Percentiles rank a stretch among this genome's conserved stretches.
Evolutionary conservation across 805 yeast genomes (phyloP).

Genomic region (Priceomyces castillae): DNA sequence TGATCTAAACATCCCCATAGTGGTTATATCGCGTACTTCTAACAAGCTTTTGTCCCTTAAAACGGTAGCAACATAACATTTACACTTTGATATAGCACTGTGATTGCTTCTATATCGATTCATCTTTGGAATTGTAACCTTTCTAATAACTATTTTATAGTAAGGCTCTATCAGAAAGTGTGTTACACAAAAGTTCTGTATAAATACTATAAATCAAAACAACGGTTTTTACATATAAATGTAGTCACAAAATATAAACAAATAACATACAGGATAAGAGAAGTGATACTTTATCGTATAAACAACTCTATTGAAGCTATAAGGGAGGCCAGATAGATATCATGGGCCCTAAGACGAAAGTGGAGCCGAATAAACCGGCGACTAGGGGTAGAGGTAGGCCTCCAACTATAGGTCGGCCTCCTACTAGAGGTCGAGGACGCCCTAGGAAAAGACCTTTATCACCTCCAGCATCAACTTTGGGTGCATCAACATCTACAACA

Average conservation of each 20-base stretch:
- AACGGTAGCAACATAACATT: not conserved
- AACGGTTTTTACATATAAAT: slow-evolving; percentile 1
- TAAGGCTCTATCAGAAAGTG: not conserved
- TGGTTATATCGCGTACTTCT: slow-evolving; percentile 1
- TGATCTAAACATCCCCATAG: slow-evolving; percentile 5
- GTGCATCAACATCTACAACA: not conserved
- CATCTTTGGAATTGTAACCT: not conserved
- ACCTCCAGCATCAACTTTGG: not conserved
- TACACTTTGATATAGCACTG: slow-evolving; percentile 1
- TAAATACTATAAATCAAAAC: slow-evolving; percentile 6
- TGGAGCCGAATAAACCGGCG: slow-evolving; percentile 2
- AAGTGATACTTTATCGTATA: not conserved
- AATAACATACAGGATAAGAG: slow-evolving; percentile 13
- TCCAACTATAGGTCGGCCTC: slow-evolving; percentile 1
- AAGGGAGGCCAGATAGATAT: not conserved
- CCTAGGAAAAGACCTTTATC: not conserved
- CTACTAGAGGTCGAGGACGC: not conserved
- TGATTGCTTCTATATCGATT: not conserved
- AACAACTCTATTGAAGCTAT: not conserved
- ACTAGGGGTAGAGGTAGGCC: slow-evolving; percentile 1
- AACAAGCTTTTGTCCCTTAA: not conserved
- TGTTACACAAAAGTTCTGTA: slow-evolving; percentile 5
- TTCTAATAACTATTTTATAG: not conserved
- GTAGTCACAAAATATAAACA: slow-evolving; percentile 10
- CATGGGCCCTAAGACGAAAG: slow-evolving; percentile 12